A percentile compares a stretch with the other conserved stretches of the same genome.
These are phyloP conservation scores for Aspergillus carbonarius DNA, from an alignment of 2,329 filamentous ascomycete species.

Conservation along the genomic window DNA sequence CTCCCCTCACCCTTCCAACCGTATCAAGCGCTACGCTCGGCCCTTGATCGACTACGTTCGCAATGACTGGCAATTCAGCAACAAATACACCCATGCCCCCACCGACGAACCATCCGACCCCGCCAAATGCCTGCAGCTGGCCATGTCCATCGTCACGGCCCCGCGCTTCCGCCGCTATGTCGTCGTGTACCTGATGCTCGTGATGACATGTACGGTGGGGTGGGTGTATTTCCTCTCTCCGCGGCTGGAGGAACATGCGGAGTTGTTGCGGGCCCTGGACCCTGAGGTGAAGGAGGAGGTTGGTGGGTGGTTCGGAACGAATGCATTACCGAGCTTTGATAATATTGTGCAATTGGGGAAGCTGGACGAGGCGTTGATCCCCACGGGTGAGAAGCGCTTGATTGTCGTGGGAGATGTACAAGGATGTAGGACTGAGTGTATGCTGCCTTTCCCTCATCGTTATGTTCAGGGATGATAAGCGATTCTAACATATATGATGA, in stretches of 20 bases:
- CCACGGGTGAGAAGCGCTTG: conserved; percentile 55
- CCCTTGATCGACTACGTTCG: conserved; percentile 40
- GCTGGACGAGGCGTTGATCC: conserved; percentile 50
- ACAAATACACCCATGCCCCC: conserved; percentile 22
- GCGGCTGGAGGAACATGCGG: conserved; percentile 31
- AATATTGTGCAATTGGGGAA: conserved; percentile 52
- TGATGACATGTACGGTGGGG: conserved; percentile 30
- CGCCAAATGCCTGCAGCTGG: conserved; percentile 26
- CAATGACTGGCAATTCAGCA: conserved; percentile 39
- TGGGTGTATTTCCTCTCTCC: conserved; percentile 38
- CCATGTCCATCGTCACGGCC: conserved; percentile 35
- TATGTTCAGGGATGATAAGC: not conserved
- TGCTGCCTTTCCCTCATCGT: conserved; percentile 21
- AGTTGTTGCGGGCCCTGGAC: conserved; percentile 34
- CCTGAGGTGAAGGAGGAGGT: conserved; percentile 24
- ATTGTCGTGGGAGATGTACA: conserved; percentile 90
- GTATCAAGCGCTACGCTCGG: conserved; percentile 19
- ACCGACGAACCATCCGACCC: conserved; percentile 19
- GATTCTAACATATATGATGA: not conserved
- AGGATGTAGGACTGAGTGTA: conserved; percentile 71
- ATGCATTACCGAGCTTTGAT: conserved; percentile 49
- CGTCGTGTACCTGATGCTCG: conserved; percentile 35
- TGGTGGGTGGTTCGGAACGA: conserved; percentile 48
- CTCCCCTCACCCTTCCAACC: conserved; percentile 13
- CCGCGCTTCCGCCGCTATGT: conserved; percentile 44